Base-by-base conservation (phyloP, 2,329 filamentous ascomycete species). In the Microdochium trichocladiopsis region DNA sequence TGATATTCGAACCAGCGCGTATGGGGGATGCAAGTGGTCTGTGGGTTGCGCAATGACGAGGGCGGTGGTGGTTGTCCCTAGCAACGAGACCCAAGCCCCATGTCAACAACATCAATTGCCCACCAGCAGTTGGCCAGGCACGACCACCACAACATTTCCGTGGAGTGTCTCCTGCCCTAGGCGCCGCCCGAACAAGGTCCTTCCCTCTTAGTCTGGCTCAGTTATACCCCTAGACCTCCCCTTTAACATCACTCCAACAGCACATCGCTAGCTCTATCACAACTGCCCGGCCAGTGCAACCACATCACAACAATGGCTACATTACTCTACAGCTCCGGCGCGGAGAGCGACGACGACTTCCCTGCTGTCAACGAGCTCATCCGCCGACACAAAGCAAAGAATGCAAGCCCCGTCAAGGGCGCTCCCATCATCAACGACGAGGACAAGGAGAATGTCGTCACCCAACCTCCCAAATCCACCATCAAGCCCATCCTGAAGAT, bases 331-430 rank as follows among this genome's bases (percentile, higher is more conserved):
- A 41, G 37, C 31, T 60, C 56, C 8, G 56, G 52, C 43, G 59
- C 55, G 4, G 41, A 45, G 47, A 68, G 66, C 50, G 70, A 74
- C 21, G 72, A 76, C 43, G 73, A 75, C 31, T 67, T 75, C 24
- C 71, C 73, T 2, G 69, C 71, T 31, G 53, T 73, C 23, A 63
- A 68, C 37, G 62, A 64, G 2, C 53, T 73, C 9, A 47, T 64
- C 53, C 55, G 53, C 48, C 56, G 51, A 22, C 56, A 60, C 22
- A 61, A 57, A 53, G 53, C 56, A 22, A 58, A 52, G 50, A 45
- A 21, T 14, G 28, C 28, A 21, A 45, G 41, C 12, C 41, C 41
- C 22, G 41, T 45, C 41, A 45, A 45, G 18, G 41, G 14, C 18
- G 41, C 41, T 49, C 48, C 24, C 47, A 51, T 49, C 23, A 21